Conservation (phyloP, 495 filamentous ascomycete genomes). For the Barbatosphaeria neglecta region DNA sequence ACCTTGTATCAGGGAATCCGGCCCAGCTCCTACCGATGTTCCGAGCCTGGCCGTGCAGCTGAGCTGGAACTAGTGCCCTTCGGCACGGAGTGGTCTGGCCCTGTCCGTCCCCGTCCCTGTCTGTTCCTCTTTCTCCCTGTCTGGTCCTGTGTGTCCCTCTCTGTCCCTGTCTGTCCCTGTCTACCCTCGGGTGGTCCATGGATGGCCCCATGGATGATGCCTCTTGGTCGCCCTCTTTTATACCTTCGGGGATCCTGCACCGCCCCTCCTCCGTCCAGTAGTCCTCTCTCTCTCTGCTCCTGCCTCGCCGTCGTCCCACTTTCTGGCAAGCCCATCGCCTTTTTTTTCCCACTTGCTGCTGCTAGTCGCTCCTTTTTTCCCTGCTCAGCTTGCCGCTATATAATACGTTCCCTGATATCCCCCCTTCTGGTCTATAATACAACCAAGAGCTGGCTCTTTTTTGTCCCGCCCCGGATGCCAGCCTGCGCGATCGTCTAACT, state of each 20-base stretch:
- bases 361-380: constrained; percentile 3
- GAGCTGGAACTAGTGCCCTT: constrained; percentile 19
- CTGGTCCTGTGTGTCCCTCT: no score
- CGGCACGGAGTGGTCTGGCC: no score
- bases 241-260: constrained; percentile 34
- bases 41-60: constrained; percentile 30
- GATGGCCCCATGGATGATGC: constrained; percentile 21
- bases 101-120: no score
- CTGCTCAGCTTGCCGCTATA: constrained; percentile 12
- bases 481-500: constrained; percentile 29
- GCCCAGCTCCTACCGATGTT: constrained; percentile 41
- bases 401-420: constrained; percentile 24
- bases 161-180: no score
- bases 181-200: constrained; percentile 9
- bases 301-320: constrained; percentile 21
- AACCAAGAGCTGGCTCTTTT: constrained; percentile 41
- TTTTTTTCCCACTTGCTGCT: constrained; percentile 16
- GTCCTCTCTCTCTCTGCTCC: constrained; percentile 18
- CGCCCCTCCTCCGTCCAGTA: constrained; percentile 21
- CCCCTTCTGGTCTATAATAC: constrained; percentile 38
- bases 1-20: constrained; percentile 40
- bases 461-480: constrained; percentile 24
- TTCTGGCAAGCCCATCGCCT: constrained; percentile 19
- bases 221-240: constrained; percentile 30
- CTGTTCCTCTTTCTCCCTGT: no score